Evolutionary conservation across 495 filamentous ascomycete species (phyloP), one percentile per base, ranked within the genome.

Genomic region (Penicillium manginii): DNA sequence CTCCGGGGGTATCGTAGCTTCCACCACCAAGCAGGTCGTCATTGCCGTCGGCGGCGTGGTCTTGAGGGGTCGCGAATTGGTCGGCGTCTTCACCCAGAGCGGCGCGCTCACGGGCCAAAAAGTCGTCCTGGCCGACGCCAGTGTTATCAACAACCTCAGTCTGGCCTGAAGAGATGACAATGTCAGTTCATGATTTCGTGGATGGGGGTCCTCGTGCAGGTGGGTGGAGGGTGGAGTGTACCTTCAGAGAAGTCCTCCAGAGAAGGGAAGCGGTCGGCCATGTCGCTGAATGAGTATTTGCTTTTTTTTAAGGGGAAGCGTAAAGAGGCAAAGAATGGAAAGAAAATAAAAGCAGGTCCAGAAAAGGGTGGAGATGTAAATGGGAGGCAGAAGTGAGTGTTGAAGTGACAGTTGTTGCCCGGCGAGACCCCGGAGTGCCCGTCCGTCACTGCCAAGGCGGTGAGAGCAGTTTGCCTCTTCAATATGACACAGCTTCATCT

Each of bases 201-300:
- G 56, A 57, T 54, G 54, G 55, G 59, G 33, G 42, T 48, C 17
- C 29, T 33, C 18, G 46, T 63, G 59, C 54, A 59, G 54, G 60
- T 60, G 60, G 64, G 55, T 51, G 59, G 40, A 55, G 60, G 64
- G 55, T 51, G 59, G 40, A 55, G 57, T 88, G 81, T 84, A 86
- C 93, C 93, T 54, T 88, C 91, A 68, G 93, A 89, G 74, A 98
- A 92, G 71, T 98, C 94, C 73, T 98, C 94, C 70, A 98, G 78
- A 19, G 94, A 96, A 53, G 94, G 94, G 76, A 98, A 98, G 70
- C 93, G 82, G 78, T 98, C 92, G 19, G 94, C 93, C 94, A 98
- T 98, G 23, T 49, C 81, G 61, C 21, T 15, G 33, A 21, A 51
- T 23, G 18, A 3, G 21, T 26, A 12, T 3, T 17, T 17, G 8